These are phyloP conservation scores for Arachis monticola DNA, from an alignment of 331 rosid species.

Conservation along the genomic window DNA sequence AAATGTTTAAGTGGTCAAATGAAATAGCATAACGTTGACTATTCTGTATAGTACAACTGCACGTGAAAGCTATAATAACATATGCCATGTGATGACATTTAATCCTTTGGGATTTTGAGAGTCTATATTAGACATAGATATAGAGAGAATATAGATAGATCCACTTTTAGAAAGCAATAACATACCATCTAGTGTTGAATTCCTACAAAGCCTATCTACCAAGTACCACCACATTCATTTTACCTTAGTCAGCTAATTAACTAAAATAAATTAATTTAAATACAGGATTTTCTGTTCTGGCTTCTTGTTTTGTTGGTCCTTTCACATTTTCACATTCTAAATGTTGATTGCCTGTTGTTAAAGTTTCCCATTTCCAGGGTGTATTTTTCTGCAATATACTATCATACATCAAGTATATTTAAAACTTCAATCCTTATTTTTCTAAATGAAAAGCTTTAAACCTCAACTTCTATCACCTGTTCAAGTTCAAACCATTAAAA, in stretches of 20 bases:
- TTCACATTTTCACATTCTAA: neutral
- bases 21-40: constrained; percentile 12
- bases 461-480: too few species aligned
- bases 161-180: too few species aligned
- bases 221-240: neutral
- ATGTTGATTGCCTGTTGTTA: neutral
- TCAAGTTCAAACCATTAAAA: neutral
- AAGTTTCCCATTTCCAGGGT: too few species aligned
- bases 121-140: too few species aligned
- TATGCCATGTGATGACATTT: neutral
- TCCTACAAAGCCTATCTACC: neutral
- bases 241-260: neutral
- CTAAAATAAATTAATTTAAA: neutral
- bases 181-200: neutral
- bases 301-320: neutral
- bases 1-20: neutral
- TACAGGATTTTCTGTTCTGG: too few species aligned
- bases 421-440: too few species aligned
- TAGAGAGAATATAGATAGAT: too few species aligned
- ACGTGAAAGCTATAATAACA: constrained; percentile 14
- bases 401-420: too few species aligned
- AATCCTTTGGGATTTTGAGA: neutral
- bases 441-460: too few species aligned
- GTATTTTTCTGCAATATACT: too few species aligned
- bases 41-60: constrained; percentile 19